Evolutionary conservation across 1,284 basidiomycete genomes (phyloP).

Genomic region (Cryptococcus wingfieldii): DNA sequence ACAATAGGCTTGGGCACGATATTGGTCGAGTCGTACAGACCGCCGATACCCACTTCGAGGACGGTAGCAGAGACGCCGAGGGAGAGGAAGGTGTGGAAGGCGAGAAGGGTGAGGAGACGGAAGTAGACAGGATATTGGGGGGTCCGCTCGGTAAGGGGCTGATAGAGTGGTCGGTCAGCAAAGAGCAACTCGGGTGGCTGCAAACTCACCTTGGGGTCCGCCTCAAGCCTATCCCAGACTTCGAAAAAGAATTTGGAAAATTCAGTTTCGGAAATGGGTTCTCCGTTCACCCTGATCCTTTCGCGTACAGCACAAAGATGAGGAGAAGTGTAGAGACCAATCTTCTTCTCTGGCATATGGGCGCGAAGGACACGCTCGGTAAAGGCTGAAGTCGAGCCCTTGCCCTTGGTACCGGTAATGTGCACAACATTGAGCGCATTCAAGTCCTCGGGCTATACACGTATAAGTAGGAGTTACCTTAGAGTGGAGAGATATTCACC

Average conservation of each 20-base stretch:
- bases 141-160: constrained; percentile 55
- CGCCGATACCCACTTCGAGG: constrained; percentile 95
- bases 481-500: constrained; percentile 52
- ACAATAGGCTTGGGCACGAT: constrained; percentile 85
- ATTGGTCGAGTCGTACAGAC: constrained; percentile 93
- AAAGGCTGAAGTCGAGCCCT: constrained; percentile 96
- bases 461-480: background rate
- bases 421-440: constrained; percentile 91
- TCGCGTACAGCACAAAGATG: constrained; percentile 95
- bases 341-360: constrained; percentile 35
- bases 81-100: constrained; percentile 83
- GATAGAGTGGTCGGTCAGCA: background rate
- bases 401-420: constrained; percentile 98
- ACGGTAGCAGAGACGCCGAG: constrained; percentile 75
- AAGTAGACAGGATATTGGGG: constrained; percentile 79
- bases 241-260: constrained; percentile 95
- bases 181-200: background rate
- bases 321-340: constrained; percentile 87
- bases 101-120: constrained; percentile 85
- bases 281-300: constrained; percentile 88
- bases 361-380: constrained; percentile 54
- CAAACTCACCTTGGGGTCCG: constrained; percentile 59
- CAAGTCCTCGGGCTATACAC: constrained; percentile 66
- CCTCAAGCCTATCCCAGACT: constrained; percentile 83
- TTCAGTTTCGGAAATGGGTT: constrained; percentile 77